Conservation (phyloP, 1,139 yeast genomes). For the Scheffersomyces stambukii region DNA sequence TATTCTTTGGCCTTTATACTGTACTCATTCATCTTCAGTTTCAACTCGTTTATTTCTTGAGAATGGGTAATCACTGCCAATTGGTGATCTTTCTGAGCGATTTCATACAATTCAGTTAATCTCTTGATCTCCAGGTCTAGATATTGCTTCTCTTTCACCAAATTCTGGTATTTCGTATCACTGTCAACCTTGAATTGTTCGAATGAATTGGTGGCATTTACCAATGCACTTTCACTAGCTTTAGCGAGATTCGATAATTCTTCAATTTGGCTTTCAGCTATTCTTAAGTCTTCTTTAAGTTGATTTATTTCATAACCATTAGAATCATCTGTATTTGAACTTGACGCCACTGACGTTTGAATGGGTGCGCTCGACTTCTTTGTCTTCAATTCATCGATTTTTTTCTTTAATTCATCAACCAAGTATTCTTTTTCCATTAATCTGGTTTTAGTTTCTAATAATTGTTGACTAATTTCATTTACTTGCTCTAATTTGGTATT, state of each 20-base stretch:
- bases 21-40: constrained; percentile 19
- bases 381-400: constrained; percentile 11
- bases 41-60: constrained; percentile 19
- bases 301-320: constrained; percentile 26
- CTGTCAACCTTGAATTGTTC: constrained; percentile 29
- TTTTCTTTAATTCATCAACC: constrained; percentile 22
- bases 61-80: constrained; percentile 12
- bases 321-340: constrained; percentile 5
- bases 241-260: constrained; percentile 38
- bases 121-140: constrained; percentile 17
- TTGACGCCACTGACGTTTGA: constrained; percentile 12
- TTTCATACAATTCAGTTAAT: constrained; percentile 14
- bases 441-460: constrained; percentile 39
- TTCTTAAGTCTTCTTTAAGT: constrained; percentile 32
- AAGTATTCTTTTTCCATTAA: constrained; percentile 28
- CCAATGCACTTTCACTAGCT: constrained; percentile 40
- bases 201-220: constrained; percentile 34
- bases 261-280: constrained; percentile 35
- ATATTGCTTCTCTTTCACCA: constrained; percentile 20
- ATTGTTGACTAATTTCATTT: constrained; percentile 42
- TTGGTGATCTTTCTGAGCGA: constrained; percentile 15
- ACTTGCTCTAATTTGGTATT: constrained; percentile 64
- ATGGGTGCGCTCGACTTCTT: no score
- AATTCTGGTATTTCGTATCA: constrained; percentile 17
- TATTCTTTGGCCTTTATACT: constrained; percentile 30